Percentiles rank a stretch among this genome's conserved stretches.
Evolutionary conservation across 371 early-diverging fungal species (phyloP).

Genomic region (Catenaria anguillulae): DNA sequence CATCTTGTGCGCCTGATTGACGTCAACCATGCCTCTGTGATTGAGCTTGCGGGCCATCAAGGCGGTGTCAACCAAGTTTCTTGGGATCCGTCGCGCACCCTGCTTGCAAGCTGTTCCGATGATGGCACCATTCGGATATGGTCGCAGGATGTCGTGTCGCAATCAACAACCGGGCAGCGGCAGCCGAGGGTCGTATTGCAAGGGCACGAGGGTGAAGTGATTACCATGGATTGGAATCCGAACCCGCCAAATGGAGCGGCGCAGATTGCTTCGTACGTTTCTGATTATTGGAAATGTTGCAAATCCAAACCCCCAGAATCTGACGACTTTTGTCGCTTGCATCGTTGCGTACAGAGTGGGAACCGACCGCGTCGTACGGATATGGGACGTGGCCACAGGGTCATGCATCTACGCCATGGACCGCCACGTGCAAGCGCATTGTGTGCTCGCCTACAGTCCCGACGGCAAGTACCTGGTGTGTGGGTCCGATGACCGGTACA

Average conservation of each 20-base stretch:
- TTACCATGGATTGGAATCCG: neutral
- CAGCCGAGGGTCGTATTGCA: neutral
- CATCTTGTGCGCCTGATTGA: neutral
- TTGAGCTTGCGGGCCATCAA: neutral
- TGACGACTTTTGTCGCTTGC: too few relatives aligned
- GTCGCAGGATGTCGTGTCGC: neutral
- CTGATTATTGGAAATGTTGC: too few relatives aligned
- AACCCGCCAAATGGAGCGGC: neutral
- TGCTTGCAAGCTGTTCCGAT: conserved; percentile 1
- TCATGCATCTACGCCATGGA: neutral
- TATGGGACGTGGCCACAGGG: conserved; percentile 4
- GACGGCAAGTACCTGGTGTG: conserved; percentile 7
- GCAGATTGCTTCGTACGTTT: neutral
- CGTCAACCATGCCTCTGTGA: neutral
- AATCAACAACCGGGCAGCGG: too few relatives aligned
- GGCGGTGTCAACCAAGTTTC: neutral
- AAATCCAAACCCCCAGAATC: too few relatives aligned
- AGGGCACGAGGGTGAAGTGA: neutral
- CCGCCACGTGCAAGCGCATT: neutral
- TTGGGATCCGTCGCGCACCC: neutral
- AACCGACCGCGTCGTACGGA: neutral
- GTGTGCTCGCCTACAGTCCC: neutral
- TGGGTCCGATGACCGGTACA: conserved; percentile 5
- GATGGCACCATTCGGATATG: neutral
- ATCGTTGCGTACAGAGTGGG: too few relatives aligned